These are phyloP conservation scores for Skeletonema menzelii DNA, from an alignment of 108 stramenopile species.

Conservation along the genomic window DNA sequence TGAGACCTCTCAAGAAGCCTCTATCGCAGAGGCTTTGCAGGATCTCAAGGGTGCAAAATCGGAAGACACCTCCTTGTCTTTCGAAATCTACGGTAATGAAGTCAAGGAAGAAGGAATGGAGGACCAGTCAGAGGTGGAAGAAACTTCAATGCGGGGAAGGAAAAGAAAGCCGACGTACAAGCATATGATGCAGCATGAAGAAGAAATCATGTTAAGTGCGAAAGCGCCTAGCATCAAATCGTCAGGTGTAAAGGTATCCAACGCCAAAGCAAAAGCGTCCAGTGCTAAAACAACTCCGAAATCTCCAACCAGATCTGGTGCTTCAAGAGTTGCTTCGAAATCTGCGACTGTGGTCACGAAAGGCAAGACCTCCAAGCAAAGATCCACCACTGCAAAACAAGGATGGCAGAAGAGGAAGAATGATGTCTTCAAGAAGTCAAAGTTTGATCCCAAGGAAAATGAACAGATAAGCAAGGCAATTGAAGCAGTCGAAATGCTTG, in stretches of 20 bases:
- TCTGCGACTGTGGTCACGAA: neutral
- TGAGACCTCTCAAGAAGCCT: neutral
- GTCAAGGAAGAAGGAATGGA: neutral
- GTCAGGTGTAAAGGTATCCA: neutral
- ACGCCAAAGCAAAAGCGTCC: neutral
- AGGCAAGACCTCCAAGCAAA: neutral
- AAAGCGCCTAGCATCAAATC: neutral
- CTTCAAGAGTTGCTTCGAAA: neutral
- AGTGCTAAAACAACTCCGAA: neutral
- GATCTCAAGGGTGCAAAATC: neutral
- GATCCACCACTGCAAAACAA: neutral
- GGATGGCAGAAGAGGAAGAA: neutral
- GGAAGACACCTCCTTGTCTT: neutral
- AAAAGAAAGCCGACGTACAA: neutral
- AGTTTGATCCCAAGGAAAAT: neutral
- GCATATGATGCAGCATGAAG: neutral
- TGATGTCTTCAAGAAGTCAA: neutral
- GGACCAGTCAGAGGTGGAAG: neutral
- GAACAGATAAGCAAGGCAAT: neutral
- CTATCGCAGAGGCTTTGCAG: neutral
- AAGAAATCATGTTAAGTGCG: neutral
- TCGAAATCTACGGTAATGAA: neutral
- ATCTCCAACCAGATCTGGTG: neutral
- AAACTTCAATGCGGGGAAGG: neutral
- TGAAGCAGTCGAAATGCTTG: neutral